Percentiles rank a stretch among this genome's conserved stretches.
Conservation (phyloP, 306 rosid species). For the Lablab purpureus region DNA sequence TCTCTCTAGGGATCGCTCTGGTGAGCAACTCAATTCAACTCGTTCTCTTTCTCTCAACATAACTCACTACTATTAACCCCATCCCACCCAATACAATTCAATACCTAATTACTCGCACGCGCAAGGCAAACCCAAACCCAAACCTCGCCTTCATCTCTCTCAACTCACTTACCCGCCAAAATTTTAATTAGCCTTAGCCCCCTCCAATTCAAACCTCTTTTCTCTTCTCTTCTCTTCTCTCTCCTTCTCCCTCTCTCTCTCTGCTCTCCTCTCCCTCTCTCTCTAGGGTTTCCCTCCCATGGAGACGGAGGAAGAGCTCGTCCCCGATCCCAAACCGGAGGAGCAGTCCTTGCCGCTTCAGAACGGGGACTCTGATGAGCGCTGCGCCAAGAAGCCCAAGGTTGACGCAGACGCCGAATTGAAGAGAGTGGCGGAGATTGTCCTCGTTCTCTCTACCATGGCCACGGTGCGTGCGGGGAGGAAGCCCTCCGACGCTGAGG, state of each 20-base stretch:
- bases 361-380: slow-evolving; percentile 58
- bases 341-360: background rate
- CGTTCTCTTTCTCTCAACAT: slow-evolving; percentile 15
- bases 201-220: background rate
- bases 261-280: slow-evolving; percentile 21
- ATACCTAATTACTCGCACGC: slow-evolving; percentile 7
- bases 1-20: slow-evolving; percentile 19
- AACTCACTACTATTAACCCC: slow-evolving; percentile 16
- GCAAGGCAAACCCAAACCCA: background rate
- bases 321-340: slow-evolving; percentile 29
- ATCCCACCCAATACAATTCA: background rate
- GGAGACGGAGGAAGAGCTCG: slow-evolving; percentile 58
- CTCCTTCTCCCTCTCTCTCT: background rate
- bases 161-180: slow-evolving; percentile 26
- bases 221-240: background rate
- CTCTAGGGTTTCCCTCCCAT: slow-evolving; percentile 56
- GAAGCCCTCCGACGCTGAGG: slow-evolving; percentile 72
- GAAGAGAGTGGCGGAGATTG: slow-evolving; percentile 93
- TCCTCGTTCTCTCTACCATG: slow-evolving; percentile 83
- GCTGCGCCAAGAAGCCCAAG: slow-evolving; percentile 64
- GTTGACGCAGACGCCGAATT: slow-evolving; percentile 47
- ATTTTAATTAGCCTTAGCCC: background rate
- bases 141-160: background rate
- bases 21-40: background rate
- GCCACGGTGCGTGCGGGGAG: slow-evolving; percentile 76